Conservation (phyloP, 345 rosid species). For the Eucalyptus regnans region DNA sequence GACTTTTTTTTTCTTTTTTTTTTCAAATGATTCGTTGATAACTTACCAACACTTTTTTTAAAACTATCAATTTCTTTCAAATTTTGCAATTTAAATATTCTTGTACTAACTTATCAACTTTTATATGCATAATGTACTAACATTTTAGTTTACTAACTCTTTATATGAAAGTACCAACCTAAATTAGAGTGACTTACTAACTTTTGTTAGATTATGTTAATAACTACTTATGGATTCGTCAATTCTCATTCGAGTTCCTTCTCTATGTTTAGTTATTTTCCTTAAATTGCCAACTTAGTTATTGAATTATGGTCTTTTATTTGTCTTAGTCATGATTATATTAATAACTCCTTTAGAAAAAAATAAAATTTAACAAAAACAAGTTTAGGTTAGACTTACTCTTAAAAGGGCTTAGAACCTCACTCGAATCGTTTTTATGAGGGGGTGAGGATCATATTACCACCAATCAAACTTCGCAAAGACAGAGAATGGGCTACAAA, state of each 20-base stretch:
- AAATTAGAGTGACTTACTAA: neutral
- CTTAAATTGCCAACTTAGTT: neutral
- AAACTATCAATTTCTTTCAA: neutral
- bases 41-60: neutral
- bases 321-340: neutral
- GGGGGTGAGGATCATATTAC: neutral
- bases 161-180: neutral
- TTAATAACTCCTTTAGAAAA: neutral
- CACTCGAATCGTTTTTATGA: neutral
- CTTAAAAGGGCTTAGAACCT: neutral
- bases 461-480: neutral
- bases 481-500: neutral
- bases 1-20: neutral
- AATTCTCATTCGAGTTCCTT: neutral
- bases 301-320: neutral
- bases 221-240: neutral
- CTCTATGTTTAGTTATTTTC: neutral
- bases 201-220: neutral
- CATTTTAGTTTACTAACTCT: neutral
- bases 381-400: neutral
- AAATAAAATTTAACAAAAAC: neutral
- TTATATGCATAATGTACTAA: neutral
- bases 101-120: neutral
- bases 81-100: neutral
- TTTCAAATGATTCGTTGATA: neutral